Percentiles rank a stretch among this genome's conserved stretches.
Evolutionary conservation across 495 filamentous ascomycete species (phyloP).

Genomic region (Penicillium flavigenum): DNA sequence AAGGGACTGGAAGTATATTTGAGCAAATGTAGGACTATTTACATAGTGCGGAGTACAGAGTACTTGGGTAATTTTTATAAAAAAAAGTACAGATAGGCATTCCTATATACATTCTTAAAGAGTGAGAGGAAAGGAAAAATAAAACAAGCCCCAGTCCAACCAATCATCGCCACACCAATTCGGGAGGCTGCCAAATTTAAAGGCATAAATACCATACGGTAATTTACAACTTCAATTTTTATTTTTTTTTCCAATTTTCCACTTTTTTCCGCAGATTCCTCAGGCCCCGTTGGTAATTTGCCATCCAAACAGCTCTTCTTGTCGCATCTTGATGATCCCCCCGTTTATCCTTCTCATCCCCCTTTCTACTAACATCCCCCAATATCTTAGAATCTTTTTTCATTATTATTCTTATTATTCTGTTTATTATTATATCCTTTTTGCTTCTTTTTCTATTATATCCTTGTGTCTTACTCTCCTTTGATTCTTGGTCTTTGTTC

Average conservation of each 20-base stretch:
- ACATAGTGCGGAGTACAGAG: not conserved
- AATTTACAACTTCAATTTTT: not conserved
- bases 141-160: conserved; percentile 9
- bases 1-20: not conserved
- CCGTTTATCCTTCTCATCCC: conserved; percentile 13
- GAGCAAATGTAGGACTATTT: not conserved
- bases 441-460: conserved; percentile 31
- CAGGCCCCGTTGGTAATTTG: conserved; percentile 22
- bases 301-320: conserved; percentile 16
- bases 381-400: conserved; percentile 19
- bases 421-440: conserved; percentile 23
- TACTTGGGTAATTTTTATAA: not conserved
- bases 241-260: not conserved
- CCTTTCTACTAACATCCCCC: conserved; percentile 15
- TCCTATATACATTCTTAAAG: not conserved
- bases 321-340: conserved; percentile 28
- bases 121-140: conserved; percentile 5
- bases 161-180: conserved; percentile 15
- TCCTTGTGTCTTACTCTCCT: conserved; percentile 22
- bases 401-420: conserved; percentile 26
- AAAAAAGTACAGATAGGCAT: not conserved
- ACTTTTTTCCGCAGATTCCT: conserved; percentile 26
- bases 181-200: not conserved
- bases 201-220: conserved; percentile 5
- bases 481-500: conserved; percentile 12